Conservation (phyloP, 2,329 filamentous ascomycete species). For the Talaromyces sp. region DNA sequence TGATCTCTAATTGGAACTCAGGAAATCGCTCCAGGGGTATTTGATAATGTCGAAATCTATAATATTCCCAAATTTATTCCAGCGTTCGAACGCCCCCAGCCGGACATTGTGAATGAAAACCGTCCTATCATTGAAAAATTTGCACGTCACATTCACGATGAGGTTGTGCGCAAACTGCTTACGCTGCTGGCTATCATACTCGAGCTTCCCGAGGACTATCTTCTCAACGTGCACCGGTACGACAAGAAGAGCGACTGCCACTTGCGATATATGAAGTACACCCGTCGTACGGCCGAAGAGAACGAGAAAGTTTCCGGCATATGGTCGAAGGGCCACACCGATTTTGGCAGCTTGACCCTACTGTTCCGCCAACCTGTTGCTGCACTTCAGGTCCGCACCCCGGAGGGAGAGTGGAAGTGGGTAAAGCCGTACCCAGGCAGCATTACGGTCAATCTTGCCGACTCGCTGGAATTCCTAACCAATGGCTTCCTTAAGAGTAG, state of each 20-base stretch:
- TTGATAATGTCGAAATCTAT: slow-evolving; percentile 59
- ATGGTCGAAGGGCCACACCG: slow-evolving; percentile 48
- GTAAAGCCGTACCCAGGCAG: slow-evolving; percentile 46
- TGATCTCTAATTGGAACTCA: slow-evolving; percentile 17
- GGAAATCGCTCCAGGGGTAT: slow-evolving; percentile 29
- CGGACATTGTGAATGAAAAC: slow-evolving; percentile 48
- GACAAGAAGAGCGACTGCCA: slow-evolving; percentile 56
- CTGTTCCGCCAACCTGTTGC: slow-evolving; percentile 58
- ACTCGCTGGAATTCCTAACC: slow-evolving; percentile 42
- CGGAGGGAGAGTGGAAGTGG: slow-evolving; percentile 48
- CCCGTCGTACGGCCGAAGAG: slow-evolving; percentile 47
- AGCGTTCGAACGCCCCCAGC: slow-evolving; percentile 44
- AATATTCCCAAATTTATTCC: slow-evolving; percentile 58
- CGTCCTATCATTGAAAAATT: slow-evolving; percentile 55
- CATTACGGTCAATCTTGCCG: slow-evolving; percentile 52
- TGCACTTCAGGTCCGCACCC: slow-evolving; percentile 52
- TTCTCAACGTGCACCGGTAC: slow-evolving; percentile 56
- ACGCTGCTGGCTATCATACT: slow-evolving; percentile 58
- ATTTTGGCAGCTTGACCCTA: slow-evolving; percentile 55
- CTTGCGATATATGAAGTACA: slow-evolving; percentile 59
- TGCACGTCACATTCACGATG: slow-evolving; percentile 49
- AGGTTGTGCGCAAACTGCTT: slow-evolving; percentile 55
- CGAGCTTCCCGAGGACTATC: slow-evolving; percentile 56
- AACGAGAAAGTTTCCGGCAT: slow-evolving; percentile 41
- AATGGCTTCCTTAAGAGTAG: slow-evolving; percentile 49